Evolutionary conservation across 805 yeast genomes (phyloP), one percentile per base, ranked within the genome.

Genomic region (Hanseniaspora hatyaiensis): DNA sequence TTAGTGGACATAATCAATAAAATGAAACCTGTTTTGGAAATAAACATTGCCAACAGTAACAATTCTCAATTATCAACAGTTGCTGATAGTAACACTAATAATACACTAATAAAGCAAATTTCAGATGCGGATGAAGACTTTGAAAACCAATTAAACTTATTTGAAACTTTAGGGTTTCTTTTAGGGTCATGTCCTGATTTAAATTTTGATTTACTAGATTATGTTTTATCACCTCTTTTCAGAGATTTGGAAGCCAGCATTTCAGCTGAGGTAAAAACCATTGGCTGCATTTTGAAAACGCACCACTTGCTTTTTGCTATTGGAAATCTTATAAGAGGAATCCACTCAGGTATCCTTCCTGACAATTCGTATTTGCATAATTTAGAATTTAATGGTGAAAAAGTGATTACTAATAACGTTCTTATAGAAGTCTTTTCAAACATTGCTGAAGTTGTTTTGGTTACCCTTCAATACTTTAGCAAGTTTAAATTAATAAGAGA

Each of bases 241-340:
- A 65, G 72, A 4, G 79, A 75, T 51, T 67, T 88, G 53, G 88
- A 86, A 59, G 66, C 67, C 19, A 78, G 86, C 56, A 75, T 85
- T 30, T 66, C 72, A 16, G 61, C 67, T 4, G 67, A 64, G 47
- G 61, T 64, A 24, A 63, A 62, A 49, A 69, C 68, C 23, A 66
- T 70, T 31, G 67, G 70, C 34, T 57, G 72, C 29, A 71, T 80
- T 1, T 63, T 84, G 38, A 92, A 85, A 59, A 80, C 86, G 2
- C 95, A 92, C 61, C 96, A 89, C 60, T 73, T 80, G 29, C 65
- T 92, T 41, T 76, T 85, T 77, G 88, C 96, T 0, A 75, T 89
- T 38, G 96, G 96, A 38, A 85, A 96, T 0, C 72, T 88, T 57
- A 81, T 87, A 3, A 76, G 92, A 59, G 97, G 97, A 4, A 77